Conservation (phyloP, 441 rosid species). For the Kokia cookei region DNA sequence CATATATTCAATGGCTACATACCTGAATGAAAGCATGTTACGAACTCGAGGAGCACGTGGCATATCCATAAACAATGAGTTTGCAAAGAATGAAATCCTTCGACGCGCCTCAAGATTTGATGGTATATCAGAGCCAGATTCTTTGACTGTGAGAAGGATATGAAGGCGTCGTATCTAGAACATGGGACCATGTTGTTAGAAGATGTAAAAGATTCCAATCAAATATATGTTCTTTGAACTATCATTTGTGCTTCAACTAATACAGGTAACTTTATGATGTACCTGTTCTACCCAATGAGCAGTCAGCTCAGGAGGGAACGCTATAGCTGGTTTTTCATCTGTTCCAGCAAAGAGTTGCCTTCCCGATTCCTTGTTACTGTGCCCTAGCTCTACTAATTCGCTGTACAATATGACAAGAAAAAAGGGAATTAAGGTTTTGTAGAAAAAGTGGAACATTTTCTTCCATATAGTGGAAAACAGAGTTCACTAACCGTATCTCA, state of each 20-base stretch:
- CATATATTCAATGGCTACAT: neutral
- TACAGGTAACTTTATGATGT: neutral
- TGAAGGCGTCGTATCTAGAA: slow-evolving; percentile 86
- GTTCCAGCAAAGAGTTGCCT: slow-evolving; percentile 93
- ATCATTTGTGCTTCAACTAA: slow-evolving; percentile 9
- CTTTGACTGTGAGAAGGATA: slow-evolving; percentile 90
- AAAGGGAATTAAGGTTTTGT: slow-evolving; percentile 9
- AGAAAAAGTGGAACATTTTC: slow-evolving; percentile 6
- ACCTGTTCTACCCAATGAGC: slow-evolving; percentile 99
- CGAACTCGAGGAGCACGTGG: slow-evolving; percentile 96
- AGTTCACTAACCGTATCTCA: slow-evolving; percentile 79
- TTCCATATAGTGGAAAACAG: slow-evolving; percentile 11
- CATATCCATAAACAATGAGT: slow-evolving; percentile 98
- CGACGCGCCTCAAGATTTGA: slow-evolving; percentile 97
- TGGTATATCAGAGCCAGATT: slow-evolving; percentile 89
- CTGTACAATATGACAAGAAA: slow-evolving; percentile 30
- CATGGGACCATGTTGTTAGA: slow-evolving; percentile 2
- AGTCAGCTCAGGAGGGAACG: slow-evolving; percentile 75
- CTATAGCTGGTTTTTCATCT: slow-evolving; percentile 74
- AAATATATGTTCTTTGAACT: neutral
- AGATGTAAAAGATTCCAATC: neutral
- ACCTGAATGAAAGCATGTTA: slow-evolving; percentile 99
- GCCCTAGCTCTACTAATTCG: slow-evolving; percentile 82
- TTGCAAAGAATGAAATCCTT: slow-evolving; percentile 90
- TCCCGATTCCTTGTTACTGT: slow-evolving; percentile 87